Evolutionary conservation across 73 alveolate genomes (phyloP).

Genomic region (Tetrahymena malaccensis): DNA sequence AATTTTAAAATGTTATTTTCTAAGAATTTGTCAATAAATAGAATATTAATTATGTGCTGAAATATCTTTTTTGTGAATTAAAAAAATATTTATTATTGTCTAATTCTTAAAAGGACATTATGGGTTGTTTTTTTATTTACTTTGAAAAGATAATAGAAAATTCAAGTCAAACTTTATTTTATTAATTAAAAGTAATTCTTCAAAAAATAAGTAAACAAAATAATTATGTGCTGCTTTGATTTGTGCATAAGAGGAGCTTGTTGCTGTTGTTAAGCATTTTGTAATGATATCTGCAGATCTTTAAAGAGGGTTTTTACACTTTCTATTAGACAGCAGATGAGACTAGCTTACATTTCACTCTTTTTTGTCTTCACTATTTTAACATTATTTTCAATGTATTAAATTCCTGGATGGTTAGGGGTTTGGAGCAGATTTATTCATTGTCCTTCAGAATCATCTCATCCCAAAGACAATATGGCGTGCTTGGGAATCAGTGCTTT

Average conservation of each 20-base stretch:
- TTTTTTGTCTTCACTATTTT: not conserved
- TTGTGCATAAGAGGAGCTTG: not conserved
- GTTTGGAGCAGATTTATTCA: not conserved
- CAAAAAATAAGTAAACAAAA: not conserved
- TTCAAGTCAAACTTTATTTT: too few species aligned
- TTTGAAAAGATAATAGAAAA: too few species aligned
- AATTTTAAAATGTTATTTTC: too few species aligned
- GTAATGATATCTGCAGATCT: not conserved
- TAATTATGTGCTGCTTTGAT: not conserved
- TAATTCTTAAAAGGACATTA: too few species aligned
- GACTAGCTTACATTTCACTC: not conserved
- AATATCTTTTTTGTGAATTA: not conserved
- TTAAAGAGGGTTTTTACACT: not conserved
- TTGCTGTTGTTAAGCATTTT: not conserved
- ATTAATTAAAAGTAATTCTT: not conserved
- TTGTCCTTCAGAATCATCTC: not conserved
- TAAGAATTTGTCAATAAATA: too few species aligned
- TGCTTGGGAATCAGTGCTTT: not conserved
- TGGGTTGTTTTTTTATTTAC: not conserved
- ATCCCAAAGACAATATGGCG: not conserved
- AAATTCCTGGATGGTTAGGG: not conserved
- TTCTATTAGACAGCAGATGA: not conserved
- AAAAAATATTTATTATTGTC: not conserved
- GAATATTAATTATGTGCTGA: not conserved
- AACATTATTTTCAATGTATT: not conserved